Base-by-base conservation (phyloP, 2,329 filamentous ascomycete species). In the Tolypocladium tropicale region DNA sequence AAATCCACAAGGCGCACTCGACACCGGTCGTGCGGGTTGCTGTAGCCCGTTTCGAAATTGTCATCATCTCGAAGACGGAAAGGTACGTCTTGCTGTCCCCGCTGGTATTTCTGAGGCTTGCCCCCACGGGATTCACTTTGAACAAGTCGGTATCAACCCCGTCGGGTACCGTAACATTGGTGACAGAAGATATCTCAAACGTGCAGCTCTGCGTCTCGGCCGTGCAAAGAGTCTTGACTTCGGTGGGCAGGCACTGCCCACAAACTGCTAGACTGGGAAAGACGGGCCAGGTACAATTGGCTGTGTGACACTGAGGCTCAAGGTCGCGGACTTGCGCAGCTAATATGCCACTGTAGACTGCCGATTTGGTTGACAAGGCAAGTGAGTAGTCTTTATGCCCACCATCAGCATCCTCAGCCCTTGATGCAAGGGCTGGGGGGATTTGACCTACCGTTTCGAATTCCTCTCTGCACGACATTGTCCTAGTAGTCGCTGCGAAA, bases 1-100 rank as follows among this genome's bases (percentile, higher is more conserved):
- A 74, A 55, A 72, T 70, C 71, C 70, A 74, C 1, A 74, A 50
- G 0, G 65, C 64, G 46, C 71, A 74, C 53, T 70, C 64, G n/a
- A 62, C 60, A 4, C 64, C 71, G 12, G 59, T 61, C 0, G 51
- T 59, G 6, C 58, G 52, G 0, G 62, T 64, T 41, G 58, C 56
- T 4, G 52, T 56, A 16, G 58, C 52, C 4, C 60, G 60, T n/a
- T 66, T 67, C 11, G 57, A 63, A 6, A 67, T 59, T 4, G 64
- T 65, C 39, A 74, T 60, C 6, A 72, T 60, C 43, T 74, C 71
- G 53, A 73, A 74, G 1, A 65, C 58, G 6, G 70, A 70, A 23
- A 74, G 61, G n/a, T 67, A 67, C 0, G 71, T 64, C 32, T 59
- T 62, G 2, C 58, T 59, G n/a, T 58, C 62, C 6, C 54, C 59